Base-by-base conservation (phyloP, 108 stramenopile species). In the Mayamaea pseudoterrestris region DNA sequence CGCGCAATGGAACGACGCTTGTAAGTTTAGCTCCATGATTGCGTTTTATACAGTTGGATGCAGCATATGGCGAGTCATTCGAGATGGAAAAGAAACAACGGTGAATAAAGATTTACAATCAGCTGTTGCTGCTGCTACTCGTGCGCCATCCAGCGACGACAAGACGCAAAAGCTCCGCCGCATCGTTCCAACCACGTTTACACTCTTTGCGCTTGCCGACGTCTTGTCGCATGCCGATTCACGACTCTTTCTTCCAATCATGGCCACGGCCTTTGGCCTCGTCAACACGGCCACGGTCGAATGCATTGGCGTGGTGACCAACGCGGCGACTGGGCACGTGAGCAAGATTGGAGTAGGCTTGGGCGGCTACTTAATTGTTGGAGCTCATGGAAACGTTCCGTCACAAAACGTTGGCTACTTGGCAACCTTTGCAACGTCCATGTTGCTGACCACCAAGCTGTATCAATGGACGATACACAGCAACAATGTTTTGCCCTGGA, bases 341-440 rank as follows among this genome's bases (percentile, higher is more conserved):
- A 47, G 17, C 25, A 47, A 47, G 28, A 47, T 47, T 47, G 47
- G 28, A 3, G 18, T 47, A 30, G 47, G 47, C 4, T 30, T 25
- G 13, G 29, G 18, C 2, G 47, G 31, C 7, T 12, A 13, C 2
- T 11, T 47, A 4, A 3, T 47, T 27, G 2, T 47, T 13, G 47
- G 47, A 2, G 27, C 29, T 12, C 3, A 39, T 20, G 31, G 31
- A 25, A 47, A 47, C 11, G n/a, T n/a, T n/a, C n/a, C n/a, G n/a
- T 26, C 44, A 3, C 24, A 47, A 29, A 30, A 9, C 18, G 12
- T 31, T n/a, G 28, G 16, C 5, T 28, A 47, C 20, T 1, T 47
- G 27, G 20, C 16, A 8, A 20, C 5, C 3, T 39, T 39, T 8
- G 4, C 20, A 8, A 8, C 37, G 5, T 39, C 37, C 5, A 20